Base-by-base conservation (phyloP, 2,329 filamentous ascomycete genomes). In the Didymella pomorum region DNA sequence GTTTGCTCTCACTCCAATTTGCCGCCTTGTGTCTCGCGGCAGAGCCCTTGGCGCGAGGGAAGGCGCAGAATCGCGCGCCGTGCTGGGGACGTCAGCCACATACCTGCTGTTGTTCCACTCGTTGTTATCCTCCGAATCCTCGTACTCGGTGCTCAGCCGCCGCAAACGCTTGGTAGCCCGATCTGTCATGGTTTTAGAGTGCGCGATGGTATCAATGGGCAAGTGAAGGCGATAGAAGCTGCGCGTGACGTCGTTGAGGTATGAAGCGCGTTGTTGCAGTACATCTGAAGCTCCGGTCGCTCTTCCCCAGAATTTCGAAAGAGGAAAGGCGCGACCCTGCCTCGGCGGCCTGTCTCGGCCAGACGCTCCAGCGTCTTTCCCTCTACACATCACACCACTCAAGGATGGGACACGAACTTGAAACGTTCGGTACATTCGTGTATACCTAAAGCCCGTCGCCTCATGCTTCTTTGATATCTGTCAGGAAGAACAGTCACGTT, bases 61-160 rank as follows among this genome's bases (percentile, higher is more conserved):
- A 45, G 35, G 49, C 49, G 55, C 49, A 18, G 42, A 37, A 18
- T 64, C 55, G 66, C 65, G 56, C 62, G 47, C 55, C 47, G 59
- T 61, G 65, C 63, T 41, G 33, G 48, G 33, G 50, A 45, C 63
- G 66, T 67, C 69, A 73, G 67, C 73, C 73, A 72, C 65, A 61
- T 70, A 70, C 67, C 68, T 72, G 64, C 60, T 69, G 64, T 63
- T 69, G 39, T 58, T 63, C 67, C 68, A 62, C 63, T 71, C 56
- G 50, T 49, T 28, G 25, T 46, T 58, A 62, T 71, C 62, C 57
- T 60, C 53, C 70, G 67, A 71, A 42, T 75, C 73, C 56, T 78
- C 74, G 64, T 76, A 65, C 60, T 79, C 78, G 64, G 72, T 76
- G 70, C 73, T 79, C 62, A 76, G 67, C 54, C 77, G 76, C 55